phyloP scores from a whole-genome alignment of 129 eudicot species.

The Tanacetum coccineum region DNA sequence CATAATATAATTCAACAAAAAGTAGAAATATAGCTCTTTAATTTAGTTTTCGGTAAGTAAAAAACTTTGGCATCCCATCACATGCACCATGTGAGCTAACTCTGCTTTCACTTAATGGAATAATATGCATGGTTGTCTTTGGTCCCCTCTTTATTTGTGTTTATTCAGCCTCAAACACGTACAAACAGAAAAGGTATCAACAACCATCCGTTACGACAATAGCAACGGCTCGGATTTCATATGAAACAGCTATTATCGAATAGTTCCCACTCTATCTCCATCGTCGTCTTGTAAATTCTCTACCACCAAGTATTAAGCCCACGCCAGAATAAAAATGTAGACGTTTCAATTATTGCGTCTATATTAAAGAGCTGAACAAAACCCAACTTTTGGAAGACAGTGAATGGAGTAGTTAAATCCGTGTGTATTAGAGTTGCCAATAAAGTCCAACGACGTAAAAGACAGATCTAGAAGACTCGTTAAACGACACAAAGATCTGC shows the following conservation, averaged over 20 bases:
- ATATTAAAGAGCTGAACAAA: too few relatives aligned
- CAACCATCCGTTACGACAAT: neutral
- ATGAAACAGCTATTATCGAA: neutral
- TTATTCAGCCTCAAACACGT: constrained; percentile 23
- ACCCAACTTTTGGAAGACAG: too few relatives aligned
- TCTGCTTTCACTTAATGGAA: constrained; percentile 18
- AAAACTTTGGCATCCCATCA: constrained; percentile 20
- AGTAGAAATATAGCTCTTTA: too few relatives aligned
- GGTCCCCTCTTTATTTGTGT: constrained; percentile 29
- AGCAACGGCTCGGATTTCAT: neutral
- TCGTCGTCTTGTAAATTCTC: neutral
- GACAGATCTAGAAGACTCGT: too few relatives aligned
- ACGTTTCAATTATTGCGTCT: neutral
- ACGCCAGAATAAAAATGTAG: neutral
- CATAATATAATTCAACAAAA: too few relatives aligned
- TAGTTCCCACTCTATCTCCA: neutral
- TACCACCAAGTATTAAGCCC: neutral
- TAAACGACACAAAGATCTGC: too few relatives aligned
- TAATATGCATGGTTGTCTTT: constrained; percentile 25
- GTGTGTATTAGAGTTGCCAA: too few relatives aligned
- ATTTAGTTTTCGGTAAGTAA: neutral
- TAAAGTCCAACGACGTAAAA: too few relatives aligned
- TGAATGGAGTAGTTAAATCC: too few relatives aligned
- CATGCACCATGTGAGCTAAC: constrained; percentile 31
- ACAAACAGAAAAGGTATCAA: constrained; percentile 19